Evolutionary conservation across 805 yeast genomes (phyloP).

Genomic region (Torulaspora quercuum): DNA sequence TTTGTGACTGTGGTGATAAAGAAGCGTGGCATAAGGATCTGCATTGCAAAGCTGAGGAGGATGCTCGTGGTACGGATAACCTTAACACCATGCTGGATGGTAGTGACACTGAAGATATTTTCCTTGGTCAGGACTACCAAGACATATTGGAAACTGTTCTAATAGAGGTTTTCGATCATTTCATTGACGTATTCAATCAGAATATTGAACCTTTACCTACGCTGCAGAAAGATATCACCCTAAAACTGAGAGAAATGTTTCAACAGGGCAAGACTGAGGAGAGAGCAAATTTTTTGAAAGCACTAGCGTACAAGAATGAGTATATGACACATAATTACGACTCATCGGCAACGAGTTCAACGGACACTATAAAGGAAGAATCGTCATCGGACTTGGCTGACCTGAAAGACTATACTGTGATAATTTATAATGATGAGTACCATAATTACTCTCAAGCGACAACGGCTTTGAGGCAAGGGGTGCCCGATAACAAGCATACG

Average conservation of each 20-base stretch:
- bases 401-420: conserved; percentile 43
- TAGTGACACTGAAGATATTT: conserved; percentile 13
- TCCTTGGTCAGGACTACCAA: conserved; percentile 13
- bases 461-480: conserved; percentile 43
- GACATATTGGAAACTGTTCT: conserved; percentile 31
- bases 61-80: conserved; percentile 20
- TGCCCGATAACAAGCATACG: conserved; percentile 35
- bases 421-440: conserved; percentile 77
- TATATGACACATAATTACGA: conserved; percentile 8
- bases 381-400: conserved; percentile 7
- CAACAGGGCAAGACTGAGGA: conserved; percentile 24
- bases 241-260: conserved; percentile 29
- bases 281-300: conserved; percentile 21
- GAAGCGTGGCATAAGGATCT: conserved; percentile 56
- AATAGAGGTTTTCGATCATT: conserved; percentile 39
- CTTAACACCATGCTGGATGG: conserved; percentile 25
- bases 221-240: conserved; percentile 30
- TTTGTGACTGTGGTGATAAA: conserved; percentile 72
- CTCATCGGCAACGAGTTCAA: too few relatives aligned
- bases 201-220: conserved; percentile 36
- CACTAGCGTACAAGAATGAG: conserved; percentile 22
- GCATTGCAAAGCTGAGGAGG: conserved; percentile 46
- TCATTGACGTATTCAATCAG: conserved; percentile 40
- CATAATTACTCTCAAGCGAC: conserved; percentile 60
- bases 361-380: not conserved